phyloP scores from a whole-genome alignment of 2,329 filamentous ascomycete genomes.

The Botryotinia convoluta region DNA sequence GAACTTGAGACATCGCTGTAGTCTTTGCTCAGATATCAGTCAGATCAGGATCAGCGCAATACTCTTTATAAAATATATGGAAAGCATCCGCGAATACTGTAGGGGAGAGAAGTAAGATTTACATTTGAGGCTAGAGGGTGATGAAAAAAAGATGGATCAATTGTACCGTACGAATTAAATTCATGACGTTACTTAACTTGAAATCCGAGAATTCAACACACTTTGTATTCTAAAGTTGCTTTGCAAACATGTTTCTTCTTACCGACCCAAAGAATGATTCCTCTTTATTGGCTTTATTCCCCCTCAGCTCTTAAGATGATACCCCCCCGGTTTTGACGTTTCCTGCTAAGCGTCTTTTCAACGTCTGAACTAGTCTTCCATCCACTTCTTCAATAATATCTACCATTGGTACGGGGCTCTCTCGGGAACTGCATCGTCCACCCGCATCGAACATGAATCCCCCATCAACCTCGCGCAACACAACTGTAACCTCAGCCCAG shows the following conservation, averaged over 20 bases:
- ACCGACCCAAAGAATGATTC: neutral
- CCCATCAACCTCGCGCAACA: neutral
- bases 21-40: neutral
- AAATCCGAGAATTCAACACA: neutral
- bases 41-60: neutral
- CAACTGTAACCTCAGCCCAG: neutral
- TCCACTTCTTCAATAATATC: neutral
- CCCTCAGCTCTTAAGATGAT: neutral
- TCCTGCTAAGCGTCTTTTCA: neutral
- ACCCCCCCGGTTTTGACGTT: neutral
- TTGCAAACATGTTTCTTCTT: neutral
- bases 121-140: neutral
- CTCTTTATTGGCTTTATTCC: neutral
- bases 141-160: neutral
- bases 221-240: neutral
- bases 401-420: neutral
- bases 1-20: neutral
- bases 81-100: neutral
- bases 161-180: neutral
- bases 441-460: neutral
- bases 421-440: neutral
- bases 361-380: neutral
- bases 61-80: neutral
- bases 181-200: neutral
- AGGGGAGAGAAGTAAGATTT: neutral